Conservation (phyloP, 2,329 filamentous ascomycete species). For the Ceratocystis ficicola region DNA sequence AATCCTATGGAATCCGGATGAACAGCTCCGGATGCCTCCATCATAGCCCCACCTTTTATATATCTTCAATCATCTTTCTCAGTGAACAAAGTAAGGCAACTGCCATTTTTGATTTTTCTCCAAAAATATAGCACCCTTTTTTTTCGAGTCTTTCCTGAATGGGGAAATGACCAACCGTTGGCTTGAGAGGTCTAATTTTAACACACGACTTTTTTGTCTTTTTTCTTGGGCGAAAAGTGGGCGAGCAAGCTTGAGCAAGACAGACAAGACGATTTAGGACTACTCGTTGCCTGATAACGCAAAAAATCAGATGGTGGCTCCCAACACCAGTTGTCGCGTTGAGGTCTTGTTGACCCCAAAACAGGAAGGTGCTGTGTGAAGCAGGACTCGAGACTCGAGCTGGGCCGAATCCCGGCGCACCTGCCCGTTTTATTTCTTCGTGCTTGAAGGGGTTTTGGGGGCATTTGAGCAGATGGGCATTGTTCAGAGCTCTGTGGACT, state of each 20-base stretch:
- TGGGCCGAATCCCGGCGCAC: too few species aligned
- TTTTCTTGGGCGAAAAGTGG: too few species aligned
- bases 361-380: too few species aligned
- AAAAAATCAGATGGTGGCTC: too few species aligned
- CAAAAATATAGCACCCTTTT: neutral
- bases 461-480: neutral
- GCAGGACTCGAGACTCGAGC: too few species aligned
- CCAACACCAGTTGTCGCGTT: too few species aligned
- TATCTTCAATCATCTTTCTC: neutral
- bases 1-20: slow-evolving; percentile 1
- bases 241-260: neutral
- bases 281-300: too few species aligned
- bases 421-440: too few species aligned
- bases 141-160: neutral
- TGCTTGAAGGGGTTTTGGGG: too few species aligned
- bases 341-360: too few species aligned
- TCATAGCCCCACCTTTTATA: neutral
- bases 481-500: neutral
- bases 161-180: neutral
- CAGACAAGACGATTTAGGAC: neutral
- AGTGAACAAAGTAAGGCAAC: neutral
- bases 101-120: slow-evolving; percentile 2
- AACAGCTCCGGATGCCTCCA: neutral
- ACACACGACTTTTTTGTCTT: neutral
- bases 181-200: neutral